These are phyloP conservation scores for Saksenaea vasiformis DNA, from an alignment of 371 early-diverging fungal genomes.

Conservation along the genomic window DNA sequence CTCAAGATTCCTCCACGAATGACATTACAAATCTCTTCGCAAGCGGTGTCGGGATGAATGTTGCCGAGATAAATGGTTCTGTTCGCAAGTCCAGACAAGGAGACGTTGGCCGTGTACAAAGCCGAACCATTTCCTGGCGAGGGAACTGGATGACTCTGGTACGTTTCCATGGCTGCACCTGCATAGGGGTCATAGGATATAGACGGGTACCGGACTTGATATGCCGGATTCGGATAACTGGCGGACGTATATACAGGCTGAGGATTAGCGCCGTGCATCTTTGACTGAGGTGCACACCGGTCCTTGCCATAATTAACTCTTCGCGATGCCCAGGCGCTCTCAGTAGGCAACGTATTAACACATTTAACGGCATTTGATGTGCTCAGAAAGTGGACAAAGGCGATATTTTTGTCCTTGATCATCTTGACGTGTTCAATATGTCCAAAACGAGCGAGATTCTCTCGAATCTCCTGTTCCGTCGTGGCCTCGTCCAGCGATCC, in stretches of 20 bases:
- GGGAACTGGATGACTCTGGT: constrained; percentile 8
- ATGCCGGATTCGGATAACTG: constrained; percentile 6
- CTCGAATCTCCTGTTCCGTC: constrained; percentile 53
- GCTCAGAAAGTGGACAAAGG: constrained; percentile 80
- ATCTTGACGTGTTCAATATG: constrained; percentile 74
- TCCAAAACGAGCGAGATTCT: constrained; percentile 68
- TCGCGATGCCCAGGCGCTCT: constrained; percentile 54
- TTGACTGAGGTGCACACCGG: constrained; percentile 57
- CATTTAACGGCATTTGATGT: constrained; percentile 73
- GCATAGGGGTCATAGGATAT: constrained; percentile 31
- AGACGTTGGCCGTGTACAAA: neutral
- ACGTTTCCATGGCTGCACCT: constrained; percentile 29
- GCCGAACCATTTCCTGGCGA: constrained; percentile 21
- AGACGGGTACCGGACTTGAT: constrained; percentile 26
- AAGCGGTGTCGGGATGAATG: constrained; percentile 67
- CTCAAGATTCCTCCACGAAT: constrained; percentile 83
- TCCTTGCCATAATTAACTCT: constrained; percentile 80
- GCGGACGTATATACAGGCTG: neutral
- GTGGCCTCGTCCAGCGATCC: constrained; percentile 64
- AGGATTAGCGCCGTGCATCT: neutral
- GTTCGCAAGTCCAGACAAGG: constrained; percentile 36
- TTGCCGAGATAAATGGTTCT: constrained; percentile 77
- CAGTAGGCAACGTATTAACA: constrained; percentile 57
- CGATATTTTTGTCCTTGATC: constrained; percentile 71
- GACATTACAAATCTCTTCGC: constrained; percentile 82